These are phyloP conservation scores for Sarcodon aspratus DNA, from an alignment of 768 basidiomycete species.

Conservation along the genomic window DNA sequence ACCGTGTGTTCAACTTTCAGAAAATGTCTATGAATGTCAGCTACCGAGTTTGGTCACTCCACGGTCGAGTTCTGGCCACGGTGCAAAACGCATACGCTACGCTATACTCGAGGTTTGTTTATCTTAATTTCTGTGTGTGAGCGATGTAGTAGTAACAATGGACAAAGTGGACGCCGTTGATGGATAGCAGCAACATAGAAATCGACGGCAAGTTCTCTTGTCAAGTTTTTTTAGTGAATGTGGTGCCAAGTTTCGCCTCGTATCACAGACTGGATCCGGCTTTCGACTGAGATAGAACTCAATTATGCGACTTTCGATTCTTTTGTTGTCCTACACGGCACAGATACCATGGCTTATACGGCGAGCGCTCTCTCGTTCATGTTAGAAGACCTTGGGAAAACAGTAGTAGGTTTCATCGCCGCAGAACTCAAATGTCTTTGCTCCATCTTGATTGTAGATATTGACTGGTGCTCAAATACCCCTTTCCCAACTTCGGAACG, in stretches of 20 bases:
- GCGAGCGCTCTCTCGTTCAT: slow-evolving; percentile 85
- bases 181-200: slow-evolving; percentile 87
- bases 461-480: slow-evolving; percentile 92
- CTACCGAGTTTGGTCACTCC: slow-evolving; percentile 76
- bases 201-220: slow-evolving; percentile 43
- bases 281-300: slow-evolving; percentile 86
- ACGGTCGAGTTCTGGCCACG: slow-evolving; percentile 40
- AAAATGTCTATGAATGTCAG: slow-evolving; percentile 59
- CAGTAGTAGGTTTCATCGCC: slow-evolving; percentile 42
- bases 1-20: slow-evolving; percentile 35
- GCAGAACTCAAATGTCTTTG: neutral
- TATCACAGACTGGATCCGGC: slow-evolving; percentile 72
- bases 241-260: slow-evolving; percentile 1
- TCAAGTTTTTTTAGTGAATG: neutral
- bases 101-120: slow-evolving; percentile 65
- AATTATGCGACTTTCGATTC: slow-evolving; percentile 84
- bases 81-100: slow-evolving; percentile 71
- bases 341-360: slow-evolving; percentile 87
- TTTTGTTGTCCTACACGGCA: slow-evolving; percentile 85
- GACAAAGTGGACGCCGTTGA: slow-evolving; percentile 69
- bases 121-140: neutral
- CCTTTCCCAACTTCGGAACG: slow-evolving; percentile 82
- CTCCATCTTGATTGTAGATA: slow-evolving; percentile 35
- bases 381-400: slow-evolving; percentile 87
- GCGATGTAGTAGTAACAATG: slow-evolving; percentile 4